A percentile compares a stretch with the other conserved stretches of the same genome.
Evolutionary conservation across 2,329 filamentous ascomycete species (phyloP).

Genomic region (Curvularia lunata): DNA sequence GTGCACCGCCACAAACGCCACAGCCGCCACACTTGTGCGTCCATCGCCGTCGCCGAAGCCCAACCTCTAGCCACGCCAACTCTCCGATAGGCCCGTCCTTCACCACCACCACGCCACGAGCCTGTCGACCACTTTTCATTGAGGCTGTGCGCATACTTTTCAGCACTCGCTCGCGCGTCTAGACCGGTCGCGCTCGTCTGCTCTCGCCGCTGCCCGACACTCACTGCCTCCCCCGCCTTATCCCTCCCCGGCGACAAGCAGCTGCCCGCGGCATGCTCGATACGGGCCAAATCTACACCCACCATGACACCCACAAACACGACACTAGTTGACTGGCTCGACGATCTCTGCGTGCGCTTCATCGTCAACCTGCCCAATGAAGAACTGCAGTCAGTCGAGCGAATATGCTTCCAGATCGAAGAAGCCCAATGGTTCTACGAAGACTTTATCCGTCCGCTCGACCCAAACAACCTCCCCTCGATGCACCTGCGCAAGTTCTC

Average conservation of each 20-base stretch:
- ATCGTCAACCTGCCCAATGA: conserved; percentile 95
- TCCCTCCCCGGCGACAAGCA: conserved; percentile 14
- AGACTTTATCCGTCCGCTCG: conserved; percentile 93
- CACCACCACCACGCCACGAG: conserved; percentile 10
- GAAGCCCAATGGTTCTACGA: conserved; percentile 99
- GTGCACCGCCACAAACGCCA: conserved; percentile 28
- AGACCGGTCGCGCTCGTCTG: conserved; percentile 16
- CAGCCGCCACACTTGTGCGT: conserved; percentile 5
- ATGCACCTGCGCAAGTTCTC: conserved; percentile 87
- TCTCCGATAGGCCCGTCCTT: conserved; percentile 14
- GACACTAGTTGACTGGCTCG: conserved; percentile 93
- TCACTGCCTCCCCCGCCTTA: conserved; percentile 14
- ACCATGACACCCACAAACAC: conserved; percentile 77
- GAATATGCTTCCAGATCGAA: conserved; percentile 98
- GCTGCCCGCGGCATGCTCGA: conserved; percentile 63
- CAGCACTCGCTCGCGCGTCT: conserved; percentile 10
- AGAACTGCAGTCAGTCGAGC: conserved; percentile 86
- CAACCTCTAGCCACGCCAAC: conserved; percentile 8
- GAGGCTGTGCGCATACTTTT: conserved; percentile 36
- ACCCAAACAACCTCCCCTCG: conserved; percentile 79
- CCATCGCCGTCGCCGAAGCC: conserved; percentile 16
- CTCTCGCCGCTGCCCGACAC: not conserved
- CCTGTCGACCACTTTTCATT: conserved; percentile 34
- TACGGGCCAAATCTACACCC: conserved; percentile 54
- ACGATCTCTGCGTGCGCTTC: conserved; percentile 97